Evolutionary conservation across 2,329 filamentous ascomycete genomes (phyloP).

Genomic region (Xylariaceae sp.): DNA sequence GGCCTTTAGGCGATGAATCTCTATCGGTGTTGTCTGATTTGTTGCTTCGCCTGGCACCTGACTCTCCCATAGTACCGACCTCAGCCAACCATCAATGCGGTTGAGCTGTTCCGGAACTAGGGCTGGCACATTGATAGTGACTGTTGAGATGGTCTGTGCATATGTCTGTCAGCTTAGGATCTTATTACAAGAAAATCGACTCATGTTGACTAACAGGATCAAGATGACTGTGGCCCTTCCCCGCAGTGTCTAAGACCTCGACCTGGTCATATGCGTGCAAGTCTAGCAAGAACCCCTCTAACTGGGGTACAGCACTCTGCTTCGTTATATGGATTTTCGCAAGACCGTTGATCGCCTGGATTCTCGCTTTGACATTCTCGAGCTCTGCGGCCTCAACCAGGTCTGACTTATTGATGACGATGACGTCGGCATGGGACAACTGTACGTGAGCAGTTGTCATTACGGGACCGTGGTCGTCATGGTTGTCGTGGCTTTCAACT

Average conservation of each 20-base stretch:
- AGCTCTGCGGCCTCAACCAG: conserved; percentile 74
- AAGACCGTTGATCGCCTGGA: conserved; percentile 85
- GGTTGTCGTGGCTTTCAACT: conserved; percentile 54
- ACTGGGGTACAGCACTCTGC: conserved; percentile 75
- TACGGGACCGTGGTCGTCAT: conserved; percentile 61
- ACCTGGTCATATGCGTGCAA: conserved; percentile 91
- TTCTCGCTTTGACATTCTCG: conserved; percentile 67
- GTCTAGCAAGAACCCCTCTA: conserved; percentile 87
- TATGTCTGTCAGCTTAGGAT: conserved; percentile 19
- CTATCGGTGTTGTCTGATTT: conserved; percentile 53
- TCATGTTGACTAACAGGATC: conserved; percentile 68
- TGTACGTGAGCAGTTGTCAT: conserved; percentile 94
- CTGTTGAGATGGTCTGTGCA: conserved; percentile 77
- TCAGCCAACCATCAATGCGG: conserved; percentile 78
- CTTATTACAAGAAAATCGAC: neutral
- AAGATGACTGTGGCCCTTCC: conserved; percentile 85
- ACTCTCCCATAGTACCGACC: conserved; percentile 81
- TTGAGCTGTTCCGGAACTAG: conserved; percentile 61
- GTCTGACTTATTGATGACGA: conserved; percentile 93
- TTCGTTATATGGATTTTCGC: conserved; percentile 83
- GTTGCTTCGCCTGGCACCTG: conserved; percentile 54
- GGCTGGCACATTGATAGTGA: conserved; percentile 68
- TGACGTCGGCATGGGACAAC: conserved; percentile 93
- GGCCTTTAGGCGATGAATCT: conserved; percentile 88
- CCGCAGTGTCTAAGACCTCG: conserved; percentile 68